Base-by-base conservation (phyloP, 371 early-diverging fungal species). In the Batkoa obscura region DNA sequence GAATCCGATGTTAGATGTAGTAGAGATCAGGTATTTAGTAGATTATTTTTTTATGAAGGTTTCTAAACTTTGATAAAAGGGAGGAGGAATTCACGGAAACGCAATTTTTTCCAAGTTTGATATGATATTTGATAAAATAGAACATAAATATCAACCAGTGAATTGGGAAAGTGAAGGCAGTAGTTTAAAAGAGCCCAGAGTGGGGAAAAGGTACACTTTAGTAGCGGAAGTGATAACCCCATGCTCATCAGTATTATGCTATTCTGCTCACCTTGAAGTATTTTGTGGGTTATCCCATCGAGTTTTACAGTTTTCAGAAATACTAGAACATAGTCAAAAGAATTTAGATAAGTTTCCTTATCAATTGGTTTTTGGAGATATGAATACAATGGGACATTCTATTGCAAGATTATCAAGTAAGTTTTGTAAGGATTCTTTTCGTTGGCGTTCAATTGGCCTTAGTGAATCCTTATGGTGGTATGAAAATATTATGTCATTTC, bases 41-140 rank as follows among this genome's bases (percentile, higher is more conserved):
- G 2, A 9, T 48, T 48, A 48, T 30, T 30, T 13, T 48, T 48
- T 31, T 5, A 48, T 48, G 5, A 31, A 5, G 2, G 13, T 6
- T 48, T 31, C 3, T 31, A 45, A 45, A 3, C 59, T 64, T 57
- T 61, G 72, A 15, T 69, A 76, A 58, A 64, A 72, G 70, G 88
- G 87, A 23, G 86, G 87, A 8, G 88, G 88, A 1, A 63, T 83
- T 1, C 88, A 88, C 62, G 88, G 86, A 2, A 88, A 87, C 62
- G 86, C 88, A 0, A 81, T 88, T n/a, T 64, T 81, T 43, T 75
- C 81, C 2, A 79, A 72, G 57, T 73, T 74, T 60, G 80, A 80
- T 52, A 64, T 87, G 59, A 67, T 67, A 2, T 75, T 79, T 50
- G 62, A 77, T 15, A 74, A 72, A 2, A 46, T 84, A n/a, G 67